Base-by-base conservation (phyloP, 441 rosid genomes). In the Mallotus japonicus region DNA sequence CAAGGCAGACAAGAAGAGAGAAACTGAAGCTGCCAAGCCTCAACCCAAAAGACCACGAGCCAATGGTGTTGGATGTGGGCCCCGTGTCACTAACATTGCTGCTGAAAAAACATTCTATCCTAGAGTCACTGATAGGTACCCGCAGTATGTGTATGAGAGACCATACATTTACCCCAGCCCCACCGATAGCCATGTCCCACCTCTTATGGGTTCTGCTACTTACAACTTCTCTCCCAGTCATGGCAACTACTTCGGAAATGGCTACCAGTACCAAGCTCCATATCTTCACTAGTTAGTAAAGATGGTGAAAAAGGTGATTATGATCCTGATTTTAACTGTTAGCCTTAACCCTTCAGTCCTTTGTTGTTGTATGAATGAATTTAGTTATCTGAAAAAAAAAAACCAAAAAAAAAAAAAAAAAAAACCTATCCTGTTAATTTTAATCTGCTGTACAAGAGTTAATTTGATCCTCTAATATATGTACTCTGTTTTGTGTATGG, bases 41-140 rank as follows among this genome's bases (percentile, higher is more conserved):
- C 97, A 88, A 71, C 84, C 97, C 54, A 95, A 95, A 87, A 88
- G 98, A 77, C 96, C 97, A 60, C 96, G 97, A 44, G 92, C 88
- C 34, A 88, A 73, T 64, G 83, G 81, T 60, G 86, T 70, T 10
- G 91, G 92, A 72, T 87, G 79, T 72, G 90, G 81, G 24, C 90
- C 92, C 34, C 92, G 93, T 20, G 86, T 84, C 54, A 68, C 82
- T 67, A 84, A 70, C 44, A 28, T 71, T 65, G 82, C 81, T 75
- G 78, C 83, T 71, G 95, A 91, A 78, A 86, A 77, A 81, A 60
- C 74, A 64, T 86, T 82, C 87, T 87, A 81, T 76, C 87, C 90
- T 15, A 86, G 92, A 78, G 87, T 85, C 50, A 56, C 86, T 1
- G 93, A 93, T 58, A 87, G 91, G 89, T 91, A 90, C 62, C 96